Evolutionary conservation across 352 stramenopile species (phyloP), one percentile per base, ranked within the genome.

Genomic region (Globisporangium recalcitrans): DNA sequence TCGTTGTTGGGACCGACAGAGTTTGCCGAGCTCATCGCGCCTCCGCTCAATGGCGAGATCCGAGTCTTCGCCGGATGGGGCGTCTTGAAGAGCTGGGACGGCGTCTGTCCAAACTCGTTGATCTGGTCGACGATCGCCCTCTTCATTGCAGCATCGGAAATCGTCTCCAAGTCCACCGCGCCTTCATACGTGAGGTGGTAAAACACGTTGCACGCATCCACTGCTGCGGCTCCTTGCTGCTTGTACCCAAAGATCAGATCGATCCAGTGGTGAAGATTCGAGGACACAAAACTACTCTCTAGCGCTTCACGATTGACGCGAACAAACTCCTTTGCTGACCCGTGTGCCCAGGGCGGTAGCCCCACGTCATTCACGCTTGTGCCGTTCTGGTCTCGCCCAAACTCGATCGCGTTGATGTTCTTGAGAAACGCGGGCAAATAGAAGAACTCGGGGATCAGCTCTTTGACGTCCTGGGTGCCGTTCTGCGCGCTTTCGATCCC

Each of bases 381-480:
- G 4, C 94, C 93, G 42, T 91, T 70, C 67, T 91, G 72, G 74
- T 94, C 71, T 11, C 71, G 94, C 8, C 98, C 98, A 52, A 99
- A 97, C 27, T 97, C 92, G 36, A 98, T 89, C 22, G 91, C 68
- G 68, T 99, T 99, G 11, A 83, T 62, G 72, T 99, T 99, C 61
- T 90, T 81, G 27, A 99, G 75, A 70, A 99, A 99, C 14, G 91
- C 80, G 26, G 95, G 87, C 29, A 98, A 85, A 44, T 95, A 97
- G 70, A 98, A 99, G 70, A 97, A 99, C 77, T 99, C 98, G 11
- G 98, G 97, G 16, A 93, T 99, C 11, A 99, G 74, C 69, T 99
- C 98, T 75, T 99, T 99, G 14, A 99, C 96, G 72, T 99, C 97
- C 46, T 95, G 92, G 1, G 96, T 95, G 21, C 75, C 79, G 49